Evolutionary conservation across 306 rosid genomes (phyloP), one percentile per base, ranked within the genome.

Genomic region (Aeschynomene evenia): DNA sequence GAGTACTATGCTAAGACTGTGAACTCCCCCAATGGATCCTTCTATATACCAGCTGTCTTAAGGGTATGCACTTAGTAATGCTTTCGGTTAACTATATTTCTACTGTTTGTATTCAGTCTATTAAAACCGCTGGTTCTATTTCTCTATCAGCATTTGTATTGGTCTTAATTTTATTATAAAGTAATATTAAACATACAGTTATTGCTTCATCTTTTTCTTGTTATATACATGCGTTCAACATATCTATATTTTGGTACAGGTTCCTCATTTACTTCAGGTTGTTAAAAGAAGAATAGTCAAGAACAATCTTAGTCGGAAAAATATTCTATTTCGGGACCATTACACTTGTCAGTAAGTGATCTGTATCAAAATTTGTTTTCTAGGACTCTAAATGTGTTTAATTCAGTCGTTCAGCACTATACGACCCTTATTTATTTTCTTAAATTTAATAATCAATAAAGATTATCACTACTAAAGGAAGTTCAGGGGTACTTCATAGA

Each of bases 1-100:
- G 98, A 93, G 82, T 93, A 93, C 77, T 93, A 93, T 81, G 90
- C 85, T 52, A 93, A 86, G 84, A 90, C 98, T 12, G 97, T 93
- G 66, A 93, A 83, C 72, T 93, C 97, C 39, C 90, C 97, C 6
- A 79, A 71, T 62, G 98, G 98, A 75, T 88, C 96, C 66, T 93
- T 78, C 86, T 88, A 90, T 73, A 93, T 93, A 56, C 98, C 98
- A 28, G 98, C 97, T 77, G 98, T 93, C 33, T 82, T 90, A 76
- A 79, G 97, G 93, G 98, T 93, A 83, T 55, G 83, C 53, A 43
- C 29, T n/a, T 5, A 4, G 11, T n/a, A n/a, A 18, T 57, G 33
- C 77, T 33, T 26, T 61, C 45, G 58, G 42, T 74, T 48, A 16
- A 74, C 65, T 48, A 24, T 51, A 56, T 70, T 14, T 63, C 43